Evolutionary conservation across 2,329 filamentous ascomycete species (phyloP).

Genomic region (Proliferodiscus dingleyae): DNA sequence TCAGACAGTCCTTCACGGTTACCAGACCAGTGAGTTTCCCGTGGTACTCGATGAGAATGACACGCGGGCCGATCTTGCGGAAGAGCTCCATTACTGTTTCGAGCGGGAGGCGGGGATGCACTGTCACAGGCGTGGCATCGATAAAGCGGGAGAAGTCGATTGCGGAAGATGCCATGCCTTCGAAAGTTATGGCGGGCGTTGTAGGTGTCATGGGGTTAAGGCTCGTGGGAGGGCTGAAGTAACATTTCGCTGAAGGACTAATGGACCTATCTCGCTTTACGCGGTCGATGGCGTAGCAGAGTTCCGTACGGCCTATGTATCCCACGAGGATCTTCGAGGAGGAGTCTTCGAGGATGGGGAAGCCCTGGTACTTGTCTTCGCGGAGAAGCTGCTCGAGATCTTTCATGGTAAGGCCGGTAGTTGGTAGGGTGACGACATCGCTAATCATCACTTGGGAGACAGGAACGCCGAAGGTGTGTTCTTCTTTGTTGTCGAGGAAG

Average conservation of each 20-base stretch:
- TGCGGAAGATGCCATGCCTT: constrained; percentile 51
- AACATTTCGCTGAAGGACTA: constrained; percentile 65
- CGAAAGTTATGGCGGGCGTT: constrained; percentile 48
- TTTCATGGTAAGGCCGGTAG: constrained; percentile 68
- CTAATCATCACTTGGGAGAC: constrained; percentile 87
- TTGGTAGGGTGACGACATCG: constrained; percentile 68
- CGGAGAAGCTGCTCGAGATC: constrained; percentile 71
- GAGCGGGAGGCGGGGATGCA: constrained; percentile 83
- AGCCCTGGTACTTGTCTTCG: constrained; percentile 83
- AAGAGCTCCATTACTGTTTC: constrained; percentile 99
- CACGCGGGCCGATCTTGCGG: constrained; percentile 92
- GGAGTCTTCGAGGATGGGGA: constrained; percentile 79
- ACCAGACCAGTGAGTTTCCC: constrained; percentile 80
- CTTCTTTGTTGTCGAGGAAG: constrained; percentile 95
- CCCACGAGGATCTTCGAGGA: constrained; percentile 71
- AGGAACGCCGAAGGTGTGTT: constrained; percentile 91
- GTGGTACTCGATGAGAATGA: constrained; percentile 87
- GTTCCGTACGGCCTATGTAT: constrained; percentile 88
- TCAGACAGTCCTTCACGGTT: constrained; percentile 94
- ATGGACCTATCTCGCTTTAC: constrained; percentile 64
- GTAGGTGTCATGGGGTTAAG: constrained; percentile 21
- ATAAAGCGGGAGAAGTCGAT: constrained; percentile 85
- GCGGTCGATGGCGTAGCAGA: constrained; percentile 84
- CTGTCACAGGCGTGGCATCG: constrained; percentile 82
- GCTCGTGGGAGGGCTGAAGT: constrained; percentile 57